Conservation (phyloP, 108 stramenopile genomes). For the Fragilaria crotonensis region DNA sequence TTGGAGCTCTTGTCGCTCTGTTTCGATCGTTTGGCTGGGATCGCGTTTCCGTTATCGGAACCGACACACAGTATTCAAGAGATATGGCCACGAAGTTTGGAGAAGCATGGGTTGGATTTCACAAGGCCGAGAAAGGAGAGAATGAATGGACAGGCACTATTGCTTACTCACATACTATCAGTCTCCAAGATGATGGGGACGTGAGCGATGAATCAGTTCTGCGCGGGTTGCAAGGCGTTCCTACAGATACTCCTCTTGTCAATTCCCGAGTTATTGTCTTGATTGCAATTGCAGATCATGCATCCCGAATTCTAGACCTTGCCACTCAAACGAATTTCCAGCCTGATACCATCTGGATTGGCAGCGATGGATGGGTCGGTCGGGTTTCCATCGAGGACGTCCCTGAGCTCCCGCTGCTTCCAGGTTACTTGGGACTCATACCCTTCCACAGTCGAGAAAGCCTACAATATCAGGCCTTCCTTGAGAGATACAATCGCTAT, state of each 20-base stretch:
- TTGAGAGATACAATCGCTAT: no score
- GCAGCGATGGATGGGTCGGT: background rate
- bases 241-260: conserved; percentile 1
- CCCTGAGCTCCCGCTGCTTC: no score
- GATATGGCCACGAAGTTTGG: conserved; percentile 1
- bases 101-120: background rate
- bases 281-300: conserved; percentile 7
- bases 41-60: background rate
- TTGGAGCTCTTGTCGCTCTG: background rate
- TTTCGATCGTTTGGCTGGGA: background rate
- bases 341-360: conserved; percentile 3
- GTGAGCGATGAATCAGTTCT: background rate
- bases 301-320: conserved; percentile 2
- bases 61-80: background rate
- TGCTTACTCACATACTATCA: background rate
- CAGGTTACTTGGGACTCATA: background rate
- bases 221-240: background rate
- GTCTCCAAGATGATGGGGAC: background rate
- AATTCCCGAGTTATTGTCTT: conserved; percentile 12
- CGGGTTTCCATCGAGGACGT: background rate
- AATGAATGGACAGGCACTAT: background rate
- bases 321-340: conserved; percentile 4
- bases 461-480: background rate
- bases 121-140: no score
- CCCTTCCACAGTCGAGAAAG: background rate